Conservation (phyloP, 2,329 filamentous ascomycete genomes). For the Stemphylium beticola region DNA sequence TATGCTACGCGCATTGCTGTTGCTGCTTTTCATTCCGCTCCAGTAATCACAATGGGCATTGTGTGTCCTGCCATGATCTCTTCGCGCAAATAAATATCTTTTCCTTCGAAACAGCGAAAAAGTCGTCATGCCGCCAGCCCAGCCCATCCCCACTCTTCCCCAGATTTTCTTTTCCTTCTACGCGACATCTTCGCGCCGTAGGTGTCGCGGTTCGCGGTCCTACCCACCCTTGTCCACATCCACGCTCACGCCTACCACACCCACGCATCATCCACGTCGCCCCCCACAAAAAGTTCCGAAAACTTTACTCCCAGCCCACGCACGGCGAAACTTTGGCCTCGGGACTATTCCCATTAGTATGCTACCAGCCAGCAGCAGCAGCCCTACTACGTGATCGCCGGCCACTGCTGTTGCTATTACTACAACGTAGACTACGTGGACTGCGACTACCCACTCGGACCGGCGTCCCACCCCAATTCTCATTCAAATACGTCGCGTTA, state of each 20-base stretch:
- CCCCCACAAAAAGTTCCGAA: background rate
- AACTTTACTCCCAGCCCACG: background rate
- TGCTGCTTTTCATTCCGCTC: too few species aligned
- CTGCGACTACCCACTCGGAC: constrained; percentile 16
- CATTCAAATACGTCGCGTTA: constrained; percentile 31
- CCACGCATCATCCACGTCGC: background rate
- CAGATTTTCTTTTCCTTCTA: background rate
- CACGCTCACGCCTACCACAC: background rate
- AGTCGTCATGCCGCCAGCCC: background rate
- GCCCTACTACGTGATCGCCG: constrained; percentile 3
- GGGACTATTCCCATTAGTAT: too few species aligned
- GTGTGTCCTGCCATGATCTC: background rate
- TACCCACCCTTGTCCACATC: too few species aligned
- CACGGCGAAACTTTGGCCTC: background rate
- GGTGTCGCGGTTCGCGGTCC: background rate
- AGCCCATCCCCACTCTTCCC: background rate
- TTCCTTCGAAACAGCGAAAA: background rate
- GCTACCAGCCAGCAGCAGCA: too few species aligned
- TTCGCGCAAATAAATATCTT: background rate
- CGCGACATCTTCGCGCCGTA: background rate
- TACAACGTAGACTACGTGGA: background rate
- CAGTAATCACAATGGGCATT: too few species aligned
- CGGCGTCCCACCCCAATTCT: constrained; percentile 23
- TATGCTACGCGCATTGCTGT: background rate
- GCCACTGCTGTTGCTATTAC: constrained; percentile 1